Base-by-base conservation (phyloP, 2,329 filamentous ascomycete species). In the Monosporascus sp. region DNA sequence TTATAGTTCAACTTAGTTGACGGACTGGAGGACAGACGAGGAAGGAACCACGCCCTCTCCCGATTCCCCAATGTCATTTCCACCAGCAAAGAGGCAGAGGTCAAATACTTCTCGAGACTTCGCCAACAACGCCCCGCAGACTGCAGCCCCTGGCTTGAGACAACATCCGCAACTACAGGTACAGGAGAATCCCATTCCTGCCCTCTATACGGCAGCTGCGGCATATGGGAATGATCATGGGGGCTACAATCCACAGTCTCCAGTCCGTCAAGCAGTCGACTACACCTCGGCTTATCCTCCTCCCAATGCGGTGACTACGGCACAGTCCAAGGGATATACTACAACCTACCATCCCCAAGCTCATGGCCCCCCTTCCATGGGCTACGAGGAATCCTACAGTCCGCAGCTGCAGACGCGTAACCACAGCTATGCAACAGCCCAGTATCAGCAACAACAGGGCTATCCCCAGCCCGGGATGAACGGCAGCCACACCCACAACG, bases 51-150 rank as follows among this genome's bases (percentile, higher is more conserved):
- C 31, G 31, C 31, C 31, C 11, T 35, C 31, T 3, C 4, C 52
- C 56, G 53, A 60, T 51, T 65, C 63, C 63, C 61, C 66, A 52
- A 52, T 67, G 65, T 65, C 63, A 60, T 68, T 64, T 63, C 62
- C 61, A 63, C 62, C 64, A 57, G 55, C 63, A 43, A 68, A 68
- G 61, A 63, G 65, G 63, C 64, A 66, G 59, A 63, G 65, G 65
- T 68, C 65, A 52, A 63, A 66, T 53, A 68, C 65, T 52, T 68
- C 65, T 54, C 60, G 62, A 62, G 66, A 69, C 49, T 63, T 64
- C 38, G 59, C 58, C 61, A 67, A 66, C 60, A 54, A 52, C 52
- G 63, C 62, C 56, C 65, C 66, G 48, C 67, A 67, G 54, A 69
- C 67, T 44, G 54, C 60, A 37, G 62, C 67, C 55, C 67, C 67